phyloP scores from a whole-genome alignment of 768 basidiomycete species.

The Roridomyces roridus region DNA sequence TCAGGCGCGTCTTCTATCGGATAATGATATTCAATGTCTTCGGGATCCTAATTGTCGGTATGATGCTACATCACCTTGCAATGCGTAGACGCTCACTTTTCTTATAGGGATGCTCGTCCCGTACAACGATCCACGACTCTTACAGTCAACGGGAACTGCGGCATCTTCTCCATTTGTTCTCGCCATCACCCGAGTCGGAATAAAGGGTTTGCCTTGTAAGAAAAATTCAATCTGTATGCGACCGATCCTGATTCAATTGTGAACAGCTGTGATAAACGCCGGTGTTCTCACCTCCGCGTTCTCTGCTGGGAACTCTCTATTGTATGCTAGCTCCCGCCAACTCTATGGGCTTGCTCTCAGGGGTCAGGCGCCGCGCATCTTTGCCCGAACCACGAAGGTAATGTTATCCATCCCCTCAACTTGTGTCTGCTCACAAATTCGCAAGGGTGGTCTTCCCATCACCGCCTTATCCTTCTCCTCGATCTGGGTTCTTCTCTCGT shows the following conservation, averaged over 20 bases:
- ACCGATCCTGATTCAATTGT: not conserved
- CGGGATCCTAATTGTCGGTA: slow-evolving; percentile 61
- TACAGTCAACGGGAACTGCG: slow-evolving; percentile 38
- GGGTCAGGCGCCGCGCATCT: slow-evolving; percentile 41
- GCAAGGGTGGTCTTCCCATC: slow-evolving; percentile 15
- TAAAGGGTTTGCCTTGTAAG: slow-evolving; percentile 48
- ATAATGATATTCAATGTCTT: slow-evolving; percentile 52
- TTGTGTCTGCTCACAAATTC: not conserved
- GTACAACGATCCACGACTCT: slow-evolving; percentile 51
- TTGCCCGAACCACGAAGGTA: slow-evolving; percentile 27
- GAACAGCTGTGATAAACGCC: slow-evolving; percentile 56
- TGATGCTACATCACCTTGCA: not conserved
- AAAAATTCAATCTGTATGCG: not conserved
- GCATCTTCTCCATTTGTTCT: slow-evolving; percentile 78
- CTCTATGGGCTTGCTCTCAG: slow-evolving; percentile 46
- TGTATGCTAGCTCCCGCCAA: slow-evolving; percentile 50
- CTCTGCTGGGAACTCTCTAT: slow-evolving; percentile 62
- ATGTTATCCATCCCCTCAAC: not conserved
- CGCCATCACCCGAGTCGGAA: slow-evolving; percentile 65
- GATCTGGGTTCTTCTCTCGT: slow-evolving; percentile 38
- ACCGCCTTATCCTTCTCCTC: slow-evolving; percentile 7
- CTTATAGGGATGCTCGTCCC: slow-evolving; percentile 62
- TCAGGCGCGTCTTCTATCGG: slow-evolving; percentile 56
- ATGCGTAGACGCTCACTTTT: not conserved
- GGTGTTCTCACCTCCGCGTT: slow-evolving; percentile 64